These are phyloP conservation scores for Mrakiaceae sp. DNA, from an alignment of 1,284 basidiomycete species.

Conservation along the genomic window DNA sequence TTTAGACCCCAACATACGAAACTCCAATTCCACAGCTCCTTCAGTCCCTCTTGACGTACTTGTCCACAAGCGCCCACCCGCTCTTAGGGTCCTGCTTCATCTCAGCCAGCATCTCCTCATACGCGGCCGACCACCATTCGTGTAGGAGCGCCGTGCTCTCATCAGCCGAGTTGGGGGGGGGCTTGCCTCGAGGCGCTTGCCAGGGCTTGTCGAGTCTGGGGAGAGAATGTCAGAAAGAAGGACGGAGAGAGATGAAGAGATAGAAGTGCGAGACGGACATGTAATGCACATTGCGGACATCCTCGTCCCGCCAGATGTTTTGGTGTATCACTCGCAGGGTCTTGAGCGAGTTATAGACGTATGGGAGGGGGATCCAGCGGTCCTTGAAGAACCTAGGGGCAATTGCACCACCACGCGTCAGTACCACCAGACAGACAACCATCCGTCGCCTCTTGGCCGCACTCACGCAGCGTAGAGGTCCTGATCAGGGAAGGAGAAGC, in stretches of 20 bases:
- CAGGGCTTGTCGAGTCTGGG: constrained; percentile 54
- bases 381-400: constrained; percentile 10
- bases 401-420: background rate
- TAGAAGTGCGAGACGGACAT: constrained; percentile 19
- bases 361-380: constrained; percentile 60
- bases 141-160: constrained; percentile 43
- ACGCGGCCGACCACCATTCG: constrained; percentile 65
- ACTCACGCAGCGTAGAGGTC: constrained; percentile 30
- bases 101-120: constrained; percentile 43
- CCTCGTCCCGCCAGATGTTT: constrained; percentile 61
- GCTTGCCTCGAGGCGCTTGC: constrained; percentile 53
- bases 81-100: constrained; percentile 40
- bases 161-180: constrained; percentile 34
- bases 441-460: background rate
- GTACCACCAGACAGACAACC: background rate
- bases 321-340: constrained; percentile 58
- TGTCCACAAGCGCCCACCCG: constrained; percentile 45
- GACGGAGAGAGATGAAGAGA: background rate
- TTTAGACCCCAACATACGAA: no score
- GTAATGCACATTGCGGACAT: constrained; percentile 44
- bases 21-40: background rate
- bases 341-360: constrained; percentile 79
- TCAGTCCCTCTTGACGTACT: constrained; percentile 37
- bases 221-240: constrained; percentile 2
- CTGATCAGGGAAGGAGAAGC: constrained; percentile 37